Evolutionary conservation across 352 stramenopile species (phyloP), one percentile per base, ranked within the genome.

Genomic region (Blastocystis sp.): DNA sequence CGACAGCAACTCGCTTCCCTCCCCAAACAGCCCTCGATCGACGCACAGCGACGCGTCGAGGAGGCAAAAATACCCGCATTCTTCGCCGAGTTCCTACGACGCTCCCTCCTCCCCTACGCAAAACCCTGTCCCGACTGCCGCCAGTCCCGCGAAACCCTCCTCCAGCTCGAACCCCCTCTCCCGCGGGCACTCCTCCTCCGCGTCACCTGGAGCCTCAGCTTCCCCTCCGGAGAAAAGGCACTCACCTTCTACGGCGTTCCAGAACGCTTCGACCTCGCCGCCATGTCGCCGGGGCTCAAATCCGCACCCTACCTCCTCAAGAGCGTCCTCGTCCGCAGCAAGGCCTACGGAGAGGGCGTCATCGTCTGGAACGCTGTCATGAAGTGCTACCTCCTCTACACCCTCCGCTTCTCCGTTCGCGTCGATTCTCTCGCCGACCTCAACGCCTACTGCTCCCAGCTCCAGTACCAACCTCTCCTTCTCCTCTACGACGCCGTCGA

Each of bases 381-480:
- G 69, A 40, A 64, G n/a, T 81, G 69, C 53, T 81, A 81, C n/a
- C 24, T 40, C n/a, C 46, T 81, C 1, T 81, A 81, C 42, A 63
- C 69, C 3, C 51, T 81, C 3, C 29, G 34, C 4, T 81, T 48
- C 42, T 64, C 69, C 14, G 53, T 64, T 27, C 14, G 32, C 7
- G 16, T 81, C 7, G 69, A 81, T 38, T 63, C 69, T 4, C 49
- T 81, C 24, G 69, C 61, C 8, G 29, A 81, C 16, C 44, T 81
- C 7, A 81, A 81, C 40, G 61, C 69, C n/a, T 81, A 81, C 42
- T 81, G 69, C 21, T 81, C 69, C 18, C 69, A 81, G n/a, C 36
- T 57, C 4, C 69, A 29, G 32, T 81, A 64, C 24, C 69, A 81
- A 42, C 69, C 69, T 7, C 46, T 81, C 4, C 27, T 81, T 9